Base-by-base conservation (phyloP, 768 basidiomycete species). In the Nevesoporus exiguus region DNA sequence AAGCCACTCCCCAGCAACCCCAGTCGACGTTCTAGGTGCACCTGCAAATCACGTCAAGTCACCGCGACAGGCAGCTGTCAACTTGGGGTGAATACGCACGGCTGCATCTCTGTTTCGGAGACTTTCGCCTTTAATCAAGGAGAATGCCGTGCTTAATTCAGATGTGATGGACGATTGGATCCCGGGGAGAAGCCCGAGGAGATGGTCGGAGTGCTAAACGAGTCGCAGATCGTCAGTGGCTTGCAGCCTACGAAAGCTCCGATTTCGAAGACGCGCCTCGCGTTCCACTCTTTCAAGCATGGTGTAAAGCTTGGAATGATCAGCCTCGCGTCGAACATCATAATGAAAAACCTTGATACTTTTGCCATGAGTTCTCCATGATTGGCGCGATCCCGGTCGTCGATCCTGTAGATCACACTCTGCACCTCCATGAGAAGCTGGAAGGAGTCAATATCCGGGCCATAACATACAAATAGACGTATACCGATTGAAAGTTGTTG, bases 21-120 rank as follows among this genome's bases (percentile, higher is more conserved):
- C 54, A 75, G 61, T 34, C 59, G 64, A 24, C 58, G 61, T 34
- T 72, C 69, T 33, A 72, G 44, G 19, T 67, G 63, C 51, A 60
- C 63, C 73, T 75, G 49, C 22, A 53, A 13, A 59, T 31, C 22
- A 13, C 19, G 47, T 66, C 41, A 57, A 51, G 36, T 31, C 29
- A 42, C 48, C 34, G 36, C n/a, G 43, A 52, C 40, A 44, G 19
- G 21, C 39, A 39, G 34, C 34, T n/a, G 33, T 52, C 30, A 39
- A 51, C n/a, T n/a, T n/a, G n/a, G 19, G 52, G 25, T 29, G 36
- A 41, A 17, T 36, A 58, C 70, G 42, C 41, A 70, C 69, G 33
- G 61, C 57, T 11, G 43, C 51, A 14, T 70, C 59, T 30, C 61
- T 44, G 57, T 70, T 70, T 41, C 66, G 64, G 27, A 64, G 62